Percentiles rank a stretch among this genome's conserved stretches.
Evolutionary conservation across 2,329 filamentous ascomycete genomes (phyloP).

Genomic region (Sclerotinia sclerotiorum): DNA sequence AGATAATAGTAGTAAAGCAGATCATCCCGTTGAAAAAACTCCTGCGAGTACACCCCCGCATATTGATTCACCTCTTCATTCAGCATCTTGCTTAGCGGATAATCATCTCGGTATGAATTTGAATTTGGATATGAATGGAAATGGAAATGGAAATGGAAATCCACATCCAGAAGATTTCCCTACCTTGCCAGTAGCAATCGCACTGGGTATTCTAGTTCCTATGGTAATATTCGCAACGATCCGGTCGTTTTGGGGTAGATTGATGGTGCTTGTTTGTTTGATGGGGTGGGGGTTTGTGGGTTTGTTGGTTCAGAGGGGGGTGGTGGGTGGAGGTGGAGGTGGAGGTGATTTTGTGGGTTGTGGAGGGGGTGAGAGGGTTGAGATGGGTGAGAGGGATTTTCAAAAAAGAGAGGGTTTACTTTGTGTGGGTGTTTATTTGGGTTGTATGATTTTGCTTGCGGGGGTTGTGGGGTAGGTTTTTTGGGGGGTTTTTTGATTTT

Average conservation of each 20-base stretch:
- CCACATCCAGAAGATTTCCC: conserved; percentile 39
- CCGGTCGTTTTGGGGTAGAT: conserved; percentile 55
- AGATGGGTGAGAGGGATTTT: conserved; percentile 24
- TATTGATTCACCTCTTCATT: conserved; percentile 8
- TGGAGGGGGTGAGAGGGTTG: no score
- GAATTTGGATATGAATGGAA: neutral
- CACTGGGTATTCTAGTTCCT: conserved; percentile 56
- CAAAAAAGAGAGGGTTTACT: conserved; percentile 31
- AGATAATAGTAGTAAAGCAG: conserved; percentile 4
- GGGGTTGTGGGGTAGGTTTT: conserved; percentile 29
- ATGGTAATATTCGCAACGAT: conserved; percentile 59
- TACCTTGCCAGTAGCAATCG: conserved; percentile 47
- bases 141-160: conserved; percentile 27
- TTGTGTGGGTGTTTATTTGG: conserved; percentile 36
- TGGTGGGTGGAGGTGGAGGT: no score
- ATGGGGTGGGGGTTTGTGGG: conserved; percentile 48
- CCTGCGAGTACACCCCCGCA: neutral
- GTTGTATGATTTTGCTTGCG: conserved; percentile 37
- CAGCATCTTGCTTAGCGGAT: conserved; percentile 5
- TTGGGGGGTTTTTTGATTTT: neutral
- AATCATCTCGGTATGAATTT: neutral
- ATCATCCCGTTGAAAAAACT: neutral
- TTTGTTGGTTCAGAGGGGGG: conserved; percentile 31
- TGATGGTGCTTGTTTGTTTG: conserved; percentile 56
- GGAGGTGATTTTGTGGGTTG: no score